These are phyloP conservation scores for Salix dunnii DNA, from an alignment of 345 rosid species.

Conservation along the genomic window DNA sequence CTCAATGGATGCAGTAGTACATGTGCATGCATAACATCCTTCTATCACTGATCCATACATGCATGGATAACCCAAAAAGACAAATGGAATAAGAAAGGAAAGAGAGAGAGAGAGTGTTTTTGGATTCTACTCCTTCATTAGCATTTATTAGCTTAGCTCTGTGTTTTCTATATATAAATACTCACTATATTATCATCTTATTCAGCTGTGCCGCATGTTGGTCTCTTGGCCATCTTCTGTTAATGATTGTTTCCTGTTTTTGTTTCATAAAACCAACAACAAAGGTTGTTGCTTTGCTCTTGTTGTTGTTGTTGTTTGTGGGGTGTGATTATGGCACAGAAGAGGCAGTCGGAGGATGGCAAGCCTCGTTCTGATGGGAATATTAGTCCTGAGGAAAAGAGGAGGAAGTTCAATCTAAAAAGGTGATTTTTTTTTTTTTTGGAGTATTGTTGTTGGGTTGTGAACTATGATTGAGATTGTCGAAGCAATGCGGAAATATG, in stretches of 20 bases:
- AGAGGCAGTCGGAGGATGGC: slow-evolving; percentile 75
- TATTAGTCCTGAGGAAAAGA: slow-evolving; percentile 58
- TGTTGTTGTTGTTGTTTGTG: not conserved
- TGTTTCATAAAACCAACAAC: slow-evolving; percentile 1
- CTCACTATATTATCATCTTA: not conserved
- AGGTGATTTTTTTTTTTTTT: slow-evolving; percentile 35
- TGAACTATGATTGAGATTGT: not conserved
- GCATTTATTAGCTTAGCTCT: not conserved
- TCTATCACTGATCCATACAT: not conserved
- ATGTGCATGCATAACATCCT: not conserved
- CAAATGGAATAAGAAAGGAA: not conserved
- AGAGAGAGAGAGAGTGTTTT: not conserved
- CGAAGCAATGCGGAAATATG: not conserved
- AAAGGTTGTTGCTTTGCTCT: not conserved
- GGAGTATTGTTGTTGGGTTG: not conserved
- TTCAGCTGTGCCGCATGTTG: slow-evolving; percentile 28
- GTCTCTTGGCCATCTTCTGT: slow-evolving; percentile 19
- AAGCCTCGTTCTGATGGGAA: slow-evolving; percentile 49
- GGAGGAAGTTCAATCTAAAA: slow-evolving; percentile 52
- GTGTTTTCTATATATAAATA: not conserved
- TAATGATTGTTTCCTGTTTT: slow-evolving; percentile 3
- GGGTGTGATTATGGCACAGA: slow-evolving; percentile 63
- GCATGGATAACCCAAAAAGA: not conserved
- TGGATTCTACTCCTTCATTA: not conserved
- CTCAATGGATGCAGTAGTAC: slow-evolving; percentile 4